Base-by-base conservation (phyloP, 768 basidiomycete species). In the Boletus sp. region DNA sequence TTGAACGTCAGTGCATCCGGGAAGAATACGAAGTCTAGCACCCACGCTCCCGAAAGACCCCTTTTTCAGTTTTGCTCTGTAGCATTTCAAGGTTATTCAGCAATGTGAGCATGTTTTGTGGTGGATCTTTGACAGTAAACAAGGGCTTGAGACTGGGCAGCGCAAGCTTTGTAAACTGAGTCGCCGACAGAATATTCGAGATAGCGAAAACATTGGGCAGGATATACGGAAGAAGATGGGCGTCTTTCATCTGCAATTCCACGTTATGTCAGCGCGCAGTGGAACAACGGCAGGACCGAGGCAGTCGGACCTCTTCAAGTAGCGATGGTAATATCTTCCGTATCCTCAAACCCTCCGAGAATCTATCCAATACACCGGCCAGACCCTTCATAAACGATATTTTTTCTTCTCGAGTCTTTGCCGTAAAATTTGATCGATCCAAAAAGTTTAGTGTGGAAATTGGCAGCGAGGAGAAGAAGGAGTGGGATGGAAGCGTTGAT, bases 381-480 rank as follows among this genome's bases (percentile, higher is more conserved):
- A 98, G 73, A 1, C 96, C 95, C 68, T 92, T 92, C 84, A 98
- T 89, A 70, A 98, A 98, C 0, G 90, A 90, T 27, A 97, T 87
- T 69, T 98, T 98, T 67, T 98, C 97, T 73, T 98, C 96, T 52
- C 88, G 76, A 2, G 93, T 87, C 71, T 98, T 97, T 0, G 92
- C 84, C 1, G 94, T 91, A 68, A 98, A 99, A 54, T 88, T 96
- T 5, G 95, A 91, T 14, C 96, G 85, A 64, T 98, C 96, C 50
- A 99, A 76, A 74, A 98, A 99, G 65, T 93, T 94, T 32, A 99
- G 80, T 0, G 96, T 98, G 2, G 92, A 95, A 23, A 98, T 94
- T 7, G 96, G 92, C 11, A 98, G 77, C 5, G 93, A 96, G 1
- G 92, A 95, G 75, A 99, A 98, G 77, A 95, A 98, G 0, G 93